Evolutionary conservation across 345 rosid species (phyloP), one percentile per base, ranked within the genome.

Genomic region (Gossypium anomalum): DNA sequence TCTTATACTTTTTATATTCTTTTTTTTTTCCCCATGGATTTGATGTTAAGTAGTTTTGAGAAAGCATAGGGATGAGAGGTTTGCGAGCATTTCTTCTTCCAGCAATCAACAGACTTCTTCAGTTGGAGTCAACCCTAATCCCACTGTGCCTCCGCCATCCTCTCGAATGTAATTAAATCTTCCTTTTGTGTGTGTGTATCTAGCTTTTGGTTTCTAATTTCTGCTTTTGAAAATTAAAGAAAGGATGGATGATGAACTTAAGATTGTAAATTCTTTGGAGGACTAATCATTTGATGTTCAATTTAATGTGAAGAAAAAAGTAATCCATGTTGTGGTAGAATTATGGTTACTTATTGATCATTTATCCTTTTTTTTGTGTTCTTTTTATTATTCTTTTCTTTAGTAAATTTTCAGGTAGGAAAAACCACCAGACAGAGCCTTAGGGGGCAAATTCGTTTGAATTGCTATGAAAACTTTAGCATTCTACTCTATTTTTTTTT

Each of bases 71-170:
- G 83, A 78, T 14, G 86, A 86, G 10, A 77, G 80, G 73, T 88
- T 94, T 72, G 98, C 97, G 9, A 88, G 90, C 78, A 76, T 94
- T 73, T 85, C 87, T 25, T 81, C 87, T 22, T 68, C 19, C 9
- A 78, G 74, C 74, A 80, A 81, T 53, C 78, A 87, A 78, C 88
- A 88, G 63, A 88, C 91, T 9, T 70, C 90, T 74, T 88, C 97
- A 53, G 93, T 92, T 58, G 95, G 89, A 75, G 87, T 76, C 64
- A 81, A 75, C 77, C 90, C 98, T 13, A 83, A 71, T 60, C 81
- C 78, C 27, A 41, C 91, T 48, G 86, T 85, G 79, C 90, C 95
- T 49, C 90, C 92, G 25, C 83, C 97, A 49, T 84, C 97, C 19
- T 80, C 95, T 43, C 86, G 81, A 66, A 68, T 90, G 97, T 94